Evolutionary conservation across 2,329 filamentous ascomycete genomes (phyloP).

Genomic region (Phoma herbarum): DNA sequence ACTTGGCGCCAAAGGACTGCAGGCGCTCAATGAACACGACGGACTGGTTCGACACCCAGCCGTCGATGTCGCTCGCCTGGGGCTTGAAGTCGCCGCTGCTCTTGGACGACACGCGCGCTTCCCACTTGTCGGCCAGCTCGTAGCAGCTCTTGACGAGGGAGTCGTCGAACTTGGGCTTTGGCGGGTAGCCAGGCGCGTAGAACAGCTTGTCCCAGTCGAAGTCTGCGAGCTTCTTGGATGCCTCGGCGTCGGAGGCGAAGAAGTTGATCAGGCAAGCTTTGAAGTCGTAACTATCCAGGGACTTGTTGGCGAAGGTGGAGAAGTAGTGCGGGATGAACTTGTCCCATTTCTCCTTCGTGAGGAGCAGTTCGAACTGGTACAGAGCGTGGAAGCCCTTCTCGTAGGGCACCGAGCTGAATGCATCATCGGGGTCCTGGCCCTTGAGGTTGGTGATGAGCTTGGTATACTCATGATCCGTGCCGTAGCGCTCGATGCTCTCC

Average conservation of each 20-base stretch:
- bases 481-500: constrained; percentile 81
- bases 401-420: constrained; percentile 91
- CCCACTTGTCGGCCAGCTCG: constrained; percentile 82
- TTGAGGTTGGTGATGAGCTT: constrained; percentile 88
- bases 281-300: constrained; percentile 93
- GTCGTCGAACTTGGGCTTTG: constrained; percentile 91
- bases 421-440: constrained; percentile 92
- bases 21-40: constrained; percentile 89
- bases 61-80: constrained; percentile 70
- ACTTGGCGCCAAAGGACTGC: constrained; percentile 70
- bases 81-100: constrained; percentile 64
- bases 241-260: constrained; percentile 73
- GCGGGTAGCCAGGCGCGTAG: constrained; percentile 86
- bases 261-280: constrained; percentile 87
- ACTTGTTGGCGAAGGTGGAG: constrained; percentile 81
- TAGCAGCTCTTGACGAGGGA: constrained; percentile 87
- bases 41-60: constrained; percentile 85
- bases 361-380: constrained; percentile 85
- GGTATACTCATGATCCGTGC: constrained; percentile 88
- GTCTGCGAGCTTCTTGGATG: constrained; percentile 68
- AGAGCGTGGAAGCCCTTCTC: constrained; percentile 97
- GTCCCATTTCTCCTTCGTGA: constrained; percentile 89
- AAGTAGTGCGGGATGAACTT: constrained; percentile 97
- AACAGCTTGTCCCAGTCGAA: constrained; percentile 93
- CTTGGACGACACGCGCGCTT: constrained; percentile 57